Base-by-base conservation (phyloP, 2,329 filamentous ascomycete species). In the Dryadomyces quercus-mongolicae region DNA sequence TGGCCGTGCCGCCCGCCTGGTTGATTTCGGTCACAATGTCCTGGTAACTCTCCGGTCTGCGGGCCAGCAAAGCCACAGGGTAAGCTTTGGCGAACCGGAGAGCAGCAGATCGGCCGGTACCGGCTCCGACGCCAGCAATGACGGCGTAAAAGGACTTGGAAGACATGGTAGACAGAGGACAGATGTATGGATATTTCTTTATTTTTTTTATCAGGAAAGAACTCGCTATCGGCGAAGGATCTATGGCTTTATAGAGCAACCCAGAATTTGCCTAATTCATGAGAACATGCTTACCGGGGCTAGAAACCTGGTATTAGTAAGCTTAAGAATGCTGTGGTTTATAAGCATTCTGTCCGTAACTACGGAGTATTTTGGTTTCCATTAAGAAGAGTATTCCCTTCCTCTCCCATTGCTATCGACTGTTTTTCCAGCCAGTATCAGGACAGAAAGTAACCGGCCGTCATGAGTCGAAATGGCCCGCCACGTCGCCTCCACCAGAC, bases 31-130 rank as follows among this genome's bases (percentile, higher is more conserved):
- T 65, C 7, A 86, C 82, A 2, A 88, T 74, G n/a, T 74, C 69
- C 54, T 80, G 73, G 68, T 82, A 88, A 66, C 76, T 86, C 45
- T 80, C 75, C 0, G 82, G 74, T 16, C 73, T 81, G 51, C 87
- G 83, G 13, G 87, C 81, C n/a, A 92, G 77, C 1, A 92, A 73
- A 1, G 87, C 84, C 1, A 92, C 84, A 0, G 85, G 80, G 63
- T 92, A 93, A 9, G 76, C 63, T 57, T 81, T 69, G 43, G 80
- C 75, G 64, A 86, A 85, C 55, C 74, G 75, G 53, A 77, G 69
- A 20, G 82, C 82, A 7, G 59, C 63, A 49, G 63, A 61, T 25
- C 64, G 64, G 52, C 64, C 62, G 48, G 80, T 89, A 56, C 86
- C 85, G 12, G 83, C 71, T n/a, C 86, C 86, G 45, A 82, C 85